Conservation (phyloP, 192 early-diverging fungal species). For the Backusella liffmaniae region DNA sequence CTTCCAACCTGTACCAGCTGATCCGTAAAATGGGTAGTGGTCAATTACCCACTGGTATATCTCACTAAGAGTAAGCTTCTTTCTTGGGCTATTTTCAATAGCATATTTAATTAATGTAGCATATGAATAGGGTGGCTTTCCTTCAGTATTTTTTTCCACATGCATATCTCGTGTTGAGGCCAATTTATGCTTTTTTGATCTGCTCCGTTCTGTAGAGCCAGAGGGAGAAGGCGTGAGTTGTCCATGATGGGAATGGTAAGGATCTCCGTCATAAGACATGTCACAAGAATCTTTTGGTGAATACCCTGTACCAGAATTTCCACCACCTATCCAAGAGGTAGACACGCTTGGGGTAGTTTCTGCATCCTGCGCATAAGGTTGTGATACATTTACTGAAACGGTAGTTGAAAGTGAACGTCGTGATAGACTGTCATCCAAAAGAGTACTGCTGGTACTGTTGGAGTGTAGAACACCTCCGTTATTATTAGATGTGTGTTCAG, state of each 20-base stretch:
- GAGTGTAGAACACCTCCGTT: background rate
- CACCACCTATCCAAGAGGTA: background rate
- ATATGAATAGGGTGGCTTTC: slow-evolving; percentile 77
- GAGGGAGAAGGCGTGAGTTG: slow-evolving; percentile 10
- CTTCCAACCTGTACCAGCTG: slow-evolving; percentile 63
- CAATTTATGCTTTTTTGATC: slow-evolving; percentile 5
- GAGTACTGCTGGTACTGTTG: background rate
- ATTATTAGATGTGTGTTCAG: background rate
- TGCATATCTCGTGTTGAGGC: slow-evolving; percentile 21
- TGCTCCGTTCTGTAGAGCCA: slow-evolving; percentile 11
- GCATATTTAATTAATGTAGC: slow-evolving; percentile 79
- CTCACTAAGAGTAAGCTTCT: slow-evolving; percentile 73
- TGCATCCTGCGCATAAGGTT: background rate
- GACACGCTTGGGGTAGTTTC: background rate
- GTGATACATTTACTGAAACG: background rate
- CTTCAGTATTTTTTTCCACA: slow-evolving; percentile 35
- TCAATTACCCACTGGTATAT: slow-evolving; percentile 78
- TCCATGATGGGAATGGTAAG: background rate
- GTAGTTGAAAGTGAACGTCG: slow-evolving; percentile 8
- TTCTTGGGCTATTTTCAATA: slow-evolving; percentile 59
- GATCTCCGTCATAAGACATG: slow-evolving; percentile 11
- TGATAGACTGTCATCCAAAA: slow-evolving; percentile 8
- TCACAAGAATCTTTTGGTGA: slow-evolving; percentile 10
- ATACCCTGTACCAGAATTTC: slow-evolving; percentile 2
- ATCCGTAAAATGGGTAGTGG: slow-evolving; percentile 71